phyloP scores from a whole-genome alignment of 140 eudicot species.

The Erigeron philadelphicus region DNA sequence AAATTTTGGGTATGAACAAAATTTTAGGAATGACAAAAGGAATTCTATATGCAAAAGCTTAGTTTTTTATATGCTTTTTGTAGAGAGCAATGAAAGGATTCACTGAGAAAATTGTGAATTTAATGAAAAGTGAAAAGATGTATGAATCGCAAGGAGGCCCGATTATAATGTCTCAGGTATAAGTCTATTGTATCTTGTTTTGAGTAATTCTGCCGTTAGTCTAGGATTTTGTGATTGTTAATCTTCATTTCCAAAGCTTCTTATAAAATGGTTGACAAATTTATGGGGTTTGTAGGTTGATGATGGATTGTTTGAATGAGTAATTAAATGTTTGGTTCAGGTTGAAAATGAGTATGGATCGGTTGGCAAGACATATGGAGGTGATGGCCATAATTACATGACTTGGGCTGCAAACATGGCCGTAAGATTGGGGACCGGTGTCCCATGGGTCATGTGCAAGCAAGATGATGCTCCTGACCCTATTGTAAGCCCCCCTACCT shows the following conservation, averaged over 20 bases:
- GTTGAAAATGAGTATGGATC: conserved; percentile 91
- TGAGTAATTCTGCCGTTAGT: not conserved
- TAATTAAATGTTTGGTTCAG: conserved; percentile 32
- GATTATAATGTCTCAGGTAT: conserved; percentile 79
- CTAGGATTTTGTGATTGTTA: conserved; percentile 6
- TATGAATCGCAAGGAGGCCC: conserved; percentile 92
- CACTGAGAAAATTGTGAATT: conserved; percentile 57
- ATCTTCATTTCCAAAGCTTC: not conserved
- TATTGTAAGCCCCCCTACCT: conserved; percentile 45
- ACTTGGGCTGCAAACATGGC: conserved; percentile 94
- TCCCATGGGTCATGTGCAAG: conserved; percentile 99
- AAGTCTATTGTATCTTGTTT: not conserved
- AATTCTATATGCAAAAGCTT: conserved; percentile 3
- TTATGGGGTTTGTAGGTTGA: not conserved
- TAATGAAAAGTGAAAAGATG: conserved; percentile 69
- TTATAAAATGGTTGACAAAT: not conserved
- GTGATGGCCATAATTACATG: conserved; percentile 56
- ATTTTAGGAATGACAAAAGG: not conserved
- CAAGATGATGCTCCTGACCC: conserved; percentile 94
- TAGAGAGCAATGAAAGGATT: conserved; percentile 73
- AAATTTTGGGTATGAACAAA: not conserved
- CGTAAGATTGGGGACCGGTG: conserved; percentile 63
- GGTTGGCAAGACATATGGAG: conserved; percentile 53
- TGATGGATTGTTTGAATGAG: conserved; percentile 11
- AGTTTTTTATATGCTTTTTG: not conserved